Base-by-base conservation (phyloP, 2,329 filamentous ascomycete species). In the Orbilia oligospora region DNA sequence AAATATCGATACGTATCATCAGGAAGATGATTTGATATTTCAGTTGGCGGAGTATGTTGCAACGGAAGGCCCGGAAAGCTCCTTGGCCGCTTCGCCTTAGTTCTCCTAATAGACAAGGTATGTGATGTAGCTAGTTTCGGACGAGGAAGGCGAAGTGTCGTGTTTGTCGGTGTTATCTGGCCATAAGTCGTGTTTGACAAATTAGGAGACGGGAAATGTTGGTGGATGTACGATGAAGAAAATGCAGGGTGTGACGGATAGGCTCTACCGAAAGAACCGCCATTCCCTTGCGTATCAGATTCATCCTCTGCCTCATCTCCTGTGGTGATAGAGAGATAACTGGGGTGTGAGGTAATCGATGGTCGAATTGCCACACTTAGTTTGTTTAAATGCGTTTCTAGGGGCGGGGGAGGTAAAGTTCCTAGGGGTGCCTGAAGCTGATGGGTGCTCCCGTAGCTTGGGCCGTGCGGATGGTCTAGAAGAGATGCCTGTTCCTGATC, bases 301-400 rank as follows among this genome's bases (percentile, higher is more conserved):
- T 78, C 75, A 22, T 78, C 75, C 27, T 78, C 75, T 10, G 75
- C 75, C 41, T 78, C 75, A 48, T 78, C 75, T 53, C 75, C 75
- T 6, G 75, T 78, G n/a, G 75, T 65, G 5, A 78, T 55, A 64
- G 75, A 78, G 14, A 78, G 53, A 51, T 72, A 78, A 41, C 75
- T 78, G 5, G 75, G 68, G 20, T 78, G 75, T 3, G 75, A 78
- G 22, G 69, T 69, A 30, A 78, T 78, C 2, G 53, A 55, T 6
- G 75, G 75, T 20, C 75, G 51, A 46, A 38, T 27, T 18, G 30
- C 16, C 14, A 66, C 44, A 33, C 48, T 22, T 18, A 36, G 14
- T 18, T 46, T 64, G 20, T 66, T 78, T 12, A 48, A 51, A 18
- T 69, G 68, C 12, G 67, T 71, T 41, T 78, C 68, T n/a, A 56